phyloP scores from a whole-genome alignment of 2,329 filamentous ascomycete species.

The Aspergillus aculeatinus region DNA sequence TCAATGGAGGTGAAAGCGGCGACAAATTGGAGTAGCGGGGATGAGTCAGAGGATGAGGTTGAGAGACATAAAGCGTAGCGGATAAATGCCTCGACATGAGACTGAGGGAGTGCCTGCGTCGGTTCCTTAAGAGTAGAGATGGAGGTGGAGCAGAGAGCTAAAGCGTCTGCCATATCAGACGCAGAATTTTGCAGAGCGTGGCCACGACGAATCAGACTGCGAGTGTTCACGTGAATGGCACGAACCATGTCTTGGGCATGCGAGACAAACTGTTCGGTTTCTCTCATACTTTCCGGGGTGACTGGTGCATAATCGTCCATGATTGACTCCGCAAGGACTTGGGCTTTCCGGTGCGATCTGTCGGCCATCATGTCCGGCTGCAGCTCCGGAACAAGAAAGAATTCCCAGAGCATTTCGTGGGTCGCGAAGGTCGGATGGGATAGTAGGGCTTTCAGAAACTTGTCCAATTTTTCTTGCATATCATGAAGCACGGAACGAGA shows the following conservation, averaged over 20 bases:
- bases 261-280: conserved; percentile 90
- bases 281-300: conserved; percentile 66
- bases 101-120: conserved; percentile 63
- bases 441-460: conserved; percentile 82
- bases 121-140: conserved; percentile 52
- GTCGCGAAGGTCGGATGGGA: conserved; percentile 89
- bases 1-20: conserved; percentile 76
- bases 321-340: conserved; percentile 77
- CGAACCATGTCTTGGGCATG: conserved; percentile 89
- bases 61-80: conserved; percentile 66
- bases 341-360: conserved; percentile 81
- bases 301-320: conserved; percentile 86
- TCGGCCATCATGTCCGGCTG: conserved; percentile 87
- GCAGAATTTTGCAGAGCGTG: conserved; percentile 69
- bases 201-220: conserved; percentile 75
- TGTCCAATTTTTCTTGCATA: conserved; percentile 80
- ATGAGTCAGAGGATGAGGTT: conserved; percentile 64
- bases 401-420: conserved; percentile 98
- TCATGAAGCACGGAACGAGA: conserved; percentile 84
- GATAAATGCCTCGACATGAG: conserved; percentile 69
- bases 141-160: conserved; percentile 44
- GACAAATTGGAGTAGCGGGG: conserved; percentile 71
- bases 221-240: conserved; percentile 77
- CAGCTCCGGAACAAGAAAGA: conserved; percentile 93
- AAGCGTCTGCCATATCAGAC: conserved; percentile 48